Evolutionary conservation across 371 early-diverging fungal genomes (phyloP).

Genomic region (Mortierella sp.): DNA sequence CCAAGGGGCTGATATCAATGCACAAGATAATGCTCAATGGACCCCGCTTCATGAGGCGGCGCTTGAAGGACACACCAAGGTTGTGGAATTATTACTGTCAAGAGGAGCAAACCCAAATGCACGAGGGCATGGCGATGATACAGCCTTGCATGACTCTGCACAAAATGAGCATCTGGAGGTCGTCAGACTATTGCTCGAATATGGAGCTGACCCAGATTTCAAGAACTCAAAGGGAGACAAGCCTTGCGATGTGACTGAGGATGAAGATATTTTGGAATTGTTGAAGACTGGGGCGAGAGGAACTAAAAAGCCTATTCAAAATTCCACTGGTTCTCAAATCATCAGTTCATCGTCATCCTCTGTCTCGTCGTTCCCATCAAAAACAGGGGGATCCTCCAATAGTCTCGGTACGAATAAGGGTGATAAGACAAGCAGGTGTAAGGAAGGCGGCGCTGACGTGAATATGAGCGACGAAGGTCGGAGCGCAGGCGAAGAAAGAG

Average conservation of each 20-base stretch:
- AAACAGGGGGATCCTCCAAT: conserved; percentile 8
- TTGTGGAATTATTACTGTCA: conserved; percentile 74
- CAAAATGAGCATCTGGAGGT: conserved; percentile 75
- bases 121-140: conserved; percentile 67
- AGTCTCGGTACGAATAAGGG: neutral
- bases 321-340: conserved; percentile 44
- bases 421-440: conserved; percentile 46
- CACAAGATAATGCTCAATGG: conserved; percentile 75
- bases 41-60: conserved; percentile 90
- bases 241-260: conserved; percentile 67
- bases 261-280: conserved; percentile 54
- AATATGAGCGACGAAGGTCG: conserved; percentile 35
- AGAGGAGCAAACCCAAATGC: conserved; percentile 81
- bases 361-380: conserved; percentile 14
- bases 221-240: conserved; percentile 66
- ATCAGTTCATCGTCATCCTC: conserved; percentile 24
- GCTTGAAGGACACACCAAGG: conserved; percentile 70
- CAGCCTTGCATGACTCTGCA: conserved; percentile 85
- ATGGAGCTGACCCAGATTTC: conserved; percentile 73
- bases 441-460: conserved; percentile 51
- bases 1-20: conserved; percentile 84
- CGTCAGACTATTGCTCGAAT: conserved; percentile 71
- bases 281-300: conserved; percentile 59
- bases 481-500: conserved; percentile 35
- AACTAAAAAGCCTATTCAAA: conserved; percentile 57